Conservation (phyloP, 495 filamentous ascomycete species). For the Neurospora africana region DNA sequence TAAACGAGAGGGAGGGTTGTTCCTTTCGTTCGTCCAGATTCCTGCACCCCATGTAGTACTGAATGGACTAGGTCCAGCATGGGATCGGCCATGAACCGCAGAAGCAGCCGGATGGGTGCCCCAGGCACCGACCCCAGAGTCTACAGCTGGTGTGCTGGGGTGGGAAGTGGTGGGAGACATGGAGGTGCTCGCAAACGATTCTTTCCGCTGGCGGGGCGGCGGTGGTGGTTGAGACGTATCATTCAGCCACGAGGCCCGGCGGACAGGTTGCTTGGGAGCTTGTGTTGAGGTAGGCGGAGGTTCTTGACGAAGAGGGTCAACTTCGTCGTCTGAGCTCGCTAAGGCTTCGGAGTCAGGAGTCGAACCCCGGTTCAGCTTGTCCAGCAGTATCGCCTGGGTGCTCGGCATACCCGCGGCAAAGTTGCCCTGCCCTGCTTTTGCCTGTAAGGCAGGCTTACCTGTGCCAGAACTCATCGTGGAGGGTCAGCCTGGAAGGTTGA, state of each 20-base stretch:
- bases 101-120: conserved; percentile 40
- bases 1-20: conserved; percentile 62
- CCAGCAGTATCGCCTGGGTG: conserved; percentile 53
- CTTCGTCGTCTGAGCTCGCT: conserved; percentile 87
- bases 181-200: conserved; percentile 53
- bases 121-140: conserved; percentile 54
- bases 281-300: conserved; percentile 30
- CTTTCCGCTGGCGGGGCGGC: conserved; percentile 37
- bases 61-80: conserved; percentile 47
- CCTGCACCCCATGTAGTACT: conserved; percentile 53
- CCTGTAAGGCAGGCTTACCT: conserved; percentile 29
- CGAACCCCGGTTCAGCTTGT: conserved; percentile 68
- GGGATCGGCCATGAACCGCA: conserved; percentile 45
- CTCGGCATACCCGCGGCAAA: conserved; percentile 29
- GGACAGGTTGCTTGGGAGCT: conserved; percentile 37
- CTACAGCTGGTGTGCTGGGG: conserved; percentile 60
- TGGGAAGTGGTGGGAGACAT: conserved; percentile 69
- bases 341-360: conserved; percentile 90
- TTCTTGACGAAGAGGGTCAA: conserved; percentile 45
- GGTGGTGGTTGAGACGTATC: conserved; percentile 42
- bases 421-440: conserved; percentile 31
- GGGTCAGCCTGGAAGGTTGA: neutral
- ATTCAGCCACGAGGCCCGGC: conserved; percentile 52
- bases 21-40: conserved; percentile 70
- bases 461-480: conserved; percentile 36